Percentiles rank a stretch among this genome's conserved stretches.
Evolutionary conservation across 2,329 filamentous ascomycete species (phyloP).

Genomic region (Rosellinia necatrix): DNA sequence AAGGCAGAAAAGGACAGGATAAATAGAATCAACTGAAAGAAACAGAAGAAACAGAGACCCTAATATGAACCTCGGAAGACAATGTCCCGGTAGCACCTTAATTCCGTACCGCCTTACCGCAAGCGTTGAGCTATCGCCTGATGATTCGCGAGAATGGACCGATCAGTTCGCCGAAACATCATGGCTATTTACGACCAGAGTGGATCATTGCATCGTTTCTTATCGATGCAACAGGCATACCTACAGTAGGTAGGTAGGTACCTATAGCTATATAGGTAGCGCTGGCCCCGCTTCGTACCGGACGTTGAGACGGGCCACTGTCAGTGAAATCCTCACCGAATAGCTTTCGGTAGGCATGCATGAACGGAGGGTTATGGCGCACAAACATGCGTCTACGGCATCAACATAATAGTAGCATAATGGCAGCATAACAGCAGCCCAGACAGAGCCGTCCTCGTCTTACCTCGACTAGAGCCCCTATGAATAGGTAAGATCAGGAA

Average conservation of each 20-base stretch:
- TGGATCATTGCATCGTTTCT: conserved; percentile 4
- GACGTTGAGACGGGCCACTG: not conserved
- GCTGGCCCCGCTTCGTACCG: not conserved
- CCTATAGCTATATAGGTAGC: too few species aligned
- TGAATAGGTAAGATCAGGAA: not conserved
- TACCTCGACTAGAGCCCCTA: not conserved
- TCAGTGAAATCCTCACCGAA: not conserved
- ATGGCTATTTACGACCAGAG: not conserved
- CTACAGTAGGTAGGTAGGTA: not conserved
- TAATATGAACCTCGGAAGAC: conserved; percentile 17
- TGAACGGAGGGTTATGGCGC: not conserved
- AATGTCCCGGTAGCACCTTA: conserved; percentile 12
- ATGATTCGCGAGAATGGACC: conserved; percentile 8
- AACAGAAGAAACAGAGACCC: too few species aligned
- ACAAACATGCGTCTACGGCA: too few species aligned
- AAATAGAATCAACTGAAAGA: too few species aligned
- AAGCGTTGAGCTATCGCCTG: conserved; percentile 1
- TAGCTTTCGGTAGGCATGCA: not conserved
- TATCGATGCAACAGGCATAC: conserved; percentile 4
- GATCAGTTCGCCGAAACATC: conserved; percentile 2
- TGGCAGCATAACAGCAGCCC: too few species aligned
- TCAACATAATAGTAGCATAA: not conserved
- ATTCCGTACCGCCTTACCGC: conserved; percentile 16
- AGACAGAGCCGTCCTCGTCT: too few species aligned
- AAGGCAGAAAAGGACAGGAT: too few species aligned